phyloP scores from a whole-genome alignment of 139 green algal species.

The Chlamydomonas sp. region DNA sequence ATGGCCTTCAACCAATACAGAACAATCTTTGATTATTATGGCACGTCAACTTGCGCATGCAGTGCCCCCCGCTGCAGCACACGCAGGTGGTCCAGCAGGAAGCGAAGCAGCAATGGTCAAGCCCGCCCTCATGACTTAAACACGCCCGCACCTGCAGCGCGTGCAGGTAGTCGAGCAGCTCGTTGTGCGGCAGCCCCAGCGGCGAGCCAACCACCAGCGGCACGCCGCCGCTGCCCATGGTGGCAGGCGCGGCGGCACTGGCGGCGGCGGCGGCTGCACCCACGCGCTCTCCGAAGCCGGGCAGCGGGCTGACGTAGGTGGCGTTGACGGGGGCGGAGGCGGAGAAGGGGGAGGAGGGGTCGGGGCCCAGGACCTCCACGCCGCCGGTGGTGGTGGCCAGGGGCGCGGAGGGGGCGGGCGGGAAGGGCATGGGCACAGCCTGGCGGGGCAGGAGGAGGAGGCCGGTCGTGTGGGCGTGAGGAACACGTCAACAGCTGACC shows the following conservation, averaged over 20 bases:
- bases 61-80: too few species aligned
- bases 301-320: slow-evolving; percentile 14
- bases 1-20: too few species aligned
- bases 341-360: neutral
- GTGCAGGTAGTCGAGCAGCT: slow-evolving; percentile 86
- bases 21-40: too few species aligned
- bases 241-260: slow-evolving; percentile 19
- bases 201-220: slow-evolving; percentile 29
- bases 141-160: slow-evolving; percentile 49
- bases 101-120: too few species aligned
- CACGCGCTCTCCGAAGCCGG: slow-evolving; percentile 15
- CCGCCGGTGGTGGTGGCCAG: slow-evolving; percentile 3
- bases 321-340: too few species aligned
- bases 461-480: too few species aligned
- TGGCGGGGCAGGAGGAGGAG: too few species aligned
- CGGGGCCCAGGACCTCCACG: slow-evolving; percentile 25
- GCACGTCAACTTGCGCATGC: too few species aligned
- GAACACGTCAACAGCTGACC: too few species aligned
- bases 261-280: neutral
- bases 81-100: too few species aligned
- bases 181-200: slow-evolving; percentile 51
- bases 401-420: neutral
- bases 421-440: neutral
- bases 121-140: neutral
- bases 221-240: slow-evolving; percentile 25